Conservation (phyloP, 441 rosid species). For the Syzygium syzygioides region DNA sequence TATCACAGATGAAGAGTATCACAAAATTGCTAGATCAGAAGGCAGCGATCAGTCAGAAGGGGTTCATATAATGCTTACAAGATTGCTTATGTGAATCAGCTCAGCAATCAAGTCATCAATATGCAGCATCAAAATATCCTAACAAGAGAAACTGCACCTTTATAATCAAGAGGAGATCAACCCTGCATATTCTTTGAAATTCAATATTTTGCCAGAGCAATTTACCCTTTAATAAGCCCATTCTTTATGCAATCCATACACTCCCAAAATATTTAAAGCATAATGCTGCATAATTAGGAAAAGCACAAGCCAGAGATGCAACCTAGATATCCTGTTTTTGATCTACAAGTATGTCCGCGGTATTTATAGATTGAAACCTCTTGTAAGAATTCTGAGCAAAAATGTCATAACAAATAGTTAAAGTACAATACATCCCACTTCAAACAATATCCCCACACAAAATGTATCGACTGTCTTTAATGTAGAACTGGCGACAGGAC, state of each 20-base stretch:
- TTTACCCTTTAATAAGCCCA: background rate
- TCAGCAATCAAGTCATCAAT: background rate
- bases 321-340: background rate
- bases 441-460: background rate
- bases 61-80: background rate
- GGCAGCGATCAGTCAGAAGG: background rate
- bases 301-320: background rate
- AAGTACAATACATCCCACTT: background rate
- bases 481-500: background rate
- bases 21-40: background rate
- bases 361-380: background rate
- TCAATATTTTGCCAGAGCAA: background rate
- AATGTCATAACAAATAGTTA: background rate
- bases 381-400: background rate
- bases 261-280: background rate
- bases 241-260: background rate
- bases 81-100: background rate
- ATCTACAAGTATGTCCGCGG: background rate
- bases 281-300: background rate
- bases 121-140: background rate
- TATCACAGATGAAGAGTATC: background rate
- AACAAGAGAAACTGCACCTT: background rate
- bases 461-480: background rate
- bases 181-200: background rate
- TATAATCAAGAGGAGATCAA: background rate